Evolutionary conservation across 768 basidiomycete genomes (phyloP).

Genomic region (Galerina sulciceps): DNA sequence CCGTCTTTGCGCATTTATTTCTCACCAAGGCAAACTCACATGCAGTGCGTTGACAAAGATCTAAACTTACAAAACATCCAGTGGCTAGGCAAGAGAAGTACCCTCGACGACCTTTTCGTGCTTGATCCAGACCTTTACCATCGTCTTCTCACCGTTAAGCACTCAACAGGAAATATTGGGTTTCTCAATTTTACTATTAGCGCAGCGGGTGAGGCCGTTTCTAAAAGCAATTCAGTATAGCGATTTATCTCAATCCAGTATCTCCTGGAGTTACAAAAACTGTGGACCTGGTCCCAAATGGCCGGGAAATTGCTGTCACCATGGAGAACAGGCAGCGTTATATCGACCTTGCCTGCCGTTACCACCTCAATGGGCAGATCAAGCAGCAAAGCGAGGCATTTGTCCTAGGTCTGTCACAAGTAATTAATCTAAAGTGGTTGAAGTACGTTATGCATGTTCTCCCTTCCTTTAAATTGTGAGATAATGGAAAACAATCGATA

Average conservation of each 20-base stretch:
- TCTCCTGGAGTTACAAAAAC: conserved; percentile 19
- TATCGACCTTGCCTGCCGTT: conserved; percentile 88
- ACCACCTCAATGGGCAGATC: conserved; percentile 88
- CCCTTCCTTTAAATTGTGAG: neutral
- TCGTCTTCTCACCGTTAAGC: conserved; percentile 91
- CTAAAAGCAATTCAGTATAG: neutral
- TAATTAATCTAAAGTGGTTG: conserved; percentile 91
- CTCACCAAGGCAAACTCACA: conserved; percentile 67
- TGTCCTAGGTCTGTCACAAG: conserved; percentile 90
- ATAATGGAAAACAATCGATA: conserved; percentile 25
- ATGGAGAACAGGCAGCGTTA: conserved; percentile 89
- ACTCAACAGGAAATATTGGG: conserved; percentile 86
- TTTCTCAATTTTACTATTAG: conserved; percentile 92
- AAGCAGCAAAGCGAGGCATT: conserved; percentile 82
- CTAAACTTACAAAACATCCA: conserved; percentile 25
- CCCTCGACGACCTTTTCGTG: conserved; percentile 90
- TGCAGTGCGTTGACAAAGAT: neutral
- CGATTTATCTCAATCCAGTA: neutral
- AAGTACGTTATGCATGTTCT: conserved; percentile 41
- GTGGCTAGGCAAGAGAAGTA: conserved; percentile 94
- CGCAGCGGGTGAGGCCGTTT: conserved; percentile 68
- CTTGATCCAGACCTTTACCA: conserved; percentile 92
- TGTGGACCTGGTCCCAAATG: conserved; percentile 21
- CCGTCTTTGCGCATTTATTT: conserved; percentile 96
- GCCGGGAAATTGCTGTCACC: conserved; percentile 45